Percentiles rank a stretch among this genome's conserved stretches.
phyloP scores from a whole-genome alignment of 2,329 filamentous ascomycete species.

The Whalleya microplaca region DNA sequence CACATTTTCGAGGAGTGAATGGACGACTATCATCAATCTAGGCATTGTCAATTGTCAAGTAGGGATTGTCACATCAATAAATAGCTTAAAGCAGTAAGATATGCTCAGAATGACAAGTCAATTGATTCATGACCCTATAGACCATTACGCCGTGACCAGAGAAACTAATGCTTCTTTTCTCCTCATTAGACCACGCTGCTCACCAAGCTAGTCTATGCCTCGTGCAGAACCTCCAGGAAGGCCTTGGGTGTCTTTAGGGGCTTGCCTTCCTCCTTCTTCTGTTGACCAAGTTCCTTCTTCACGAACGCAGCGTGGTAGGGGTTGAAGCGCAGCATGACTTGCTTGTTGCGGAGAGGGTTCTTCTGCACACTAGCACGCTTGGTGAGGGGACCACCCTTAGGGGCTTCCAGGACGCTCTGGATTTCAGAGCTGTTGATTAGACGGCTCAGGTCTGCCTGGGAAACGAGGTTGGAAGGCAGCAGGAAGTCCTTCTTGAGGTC shows the following conservation, averaged over 20 bases:
- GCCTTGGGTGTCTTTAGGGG: conserved; percentile 44
- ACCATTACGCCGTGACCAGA: conserved; percentile 40
- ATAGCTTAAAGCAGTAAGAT: conserved; percentile 9
- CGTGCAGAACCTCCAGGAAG: conserved; percentile 36
- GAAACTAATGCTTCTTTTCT: conserved; percentile 30
- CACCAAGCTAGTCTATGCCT: conserved; percentile 42
- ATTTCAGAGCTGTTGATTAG: conserved; percentile 99
- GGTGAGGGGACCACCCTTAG: conserved; percentile 86
- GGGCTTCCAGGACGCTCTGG: conserved; percentile 90
- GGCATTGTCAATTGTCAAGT: background rate
- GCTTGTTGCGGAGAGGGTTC: conserved; percentile 99
- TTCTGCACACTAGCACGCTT: conserved; percentile 94
- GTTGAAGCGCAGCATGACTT: conserved; percentile 98
- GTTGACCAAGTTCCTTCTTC: conserved; percentile 80
- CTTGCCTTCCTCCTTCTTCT: conserved; percentile 67
- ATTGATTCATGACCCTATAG: conserved; percentile 40
- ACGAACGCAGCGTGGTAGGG: conserved; percentile 92
- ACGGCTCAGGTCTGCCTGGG: conserved; percentile 93
- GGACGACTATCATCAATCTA: background rate
- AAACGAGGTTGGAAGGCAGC: conserved; percentile 87
- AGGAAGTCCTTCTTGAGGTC: conserved; percentile 99
- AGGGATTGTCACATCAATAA: background rate
- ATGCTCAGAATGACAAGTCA: conserved; percentile 36
- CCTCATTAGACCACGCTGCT: conserved; percentile 37
- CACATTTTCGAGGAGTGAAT: background rate